Base-by-base conservation (phyloP, 2,329 filamentous ascomycete genomes). In the Paracorniculantispora psalliotae region DNA sequence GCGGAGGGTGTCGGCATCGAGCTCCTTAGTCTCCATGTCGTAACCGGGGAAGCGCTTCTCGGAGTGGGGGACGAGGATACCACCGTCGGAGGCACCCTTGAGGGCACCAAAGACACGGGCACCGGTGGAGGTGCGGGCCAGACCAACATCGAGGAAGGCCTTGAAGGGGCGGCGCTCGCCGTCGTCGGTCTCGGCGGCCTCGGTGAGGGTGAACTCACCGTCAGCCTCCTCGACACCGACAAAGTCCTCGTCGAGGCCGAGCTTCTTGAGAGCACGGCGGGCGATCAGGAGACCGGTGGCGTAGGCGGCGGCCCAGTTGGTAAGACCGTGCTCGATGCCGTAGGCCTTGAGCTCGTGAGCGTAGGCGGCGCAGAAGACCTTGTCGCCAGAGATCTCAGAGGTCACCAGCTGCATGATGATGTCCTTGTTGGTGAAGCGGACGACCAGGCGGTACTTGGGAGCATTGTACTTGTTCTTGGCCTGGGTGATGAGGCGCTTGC, bases 401-500 rank as follows among this genome's bases (percentile, higher is more conserved):
- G 85, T 89, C 77, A 99, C 87, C 77, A 99, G 94, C 85, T 99
- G 94, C 82, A 87, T 88, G 82, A 97, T 90, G 84, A 97, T 96
- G 86, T 99, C 93, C 81, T 92, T 91, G 89, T 97, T 96, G 85
- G 91, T 96, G 89, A 96, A 96, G 79, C 94, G 94, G 77, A 99
- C 91, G 69, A 99, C 94, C 75, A 99, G 89, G 76, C 94, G 91
- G 89, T 99, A 97, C 88, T 99, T 99, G 81, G 94, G 94, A 66
- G 94, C 90, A 83, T 96, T 96, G 90, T 97, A 99, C 90, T 99
- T 99, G 91, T 99, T 99, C 91, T 97, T 99, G 83, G 94, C 94
- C 87, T 99, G 94, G 84, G 91, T 92, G 85, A 97, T 94, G 80
- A 99, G 86, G 76, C 94, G 90, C 91, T 97, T 97, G 79, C 94